Conservation (phyloP, 2,329 filamentous ascomycete species). For the Alternaria novae-zelandiae region DNA sequence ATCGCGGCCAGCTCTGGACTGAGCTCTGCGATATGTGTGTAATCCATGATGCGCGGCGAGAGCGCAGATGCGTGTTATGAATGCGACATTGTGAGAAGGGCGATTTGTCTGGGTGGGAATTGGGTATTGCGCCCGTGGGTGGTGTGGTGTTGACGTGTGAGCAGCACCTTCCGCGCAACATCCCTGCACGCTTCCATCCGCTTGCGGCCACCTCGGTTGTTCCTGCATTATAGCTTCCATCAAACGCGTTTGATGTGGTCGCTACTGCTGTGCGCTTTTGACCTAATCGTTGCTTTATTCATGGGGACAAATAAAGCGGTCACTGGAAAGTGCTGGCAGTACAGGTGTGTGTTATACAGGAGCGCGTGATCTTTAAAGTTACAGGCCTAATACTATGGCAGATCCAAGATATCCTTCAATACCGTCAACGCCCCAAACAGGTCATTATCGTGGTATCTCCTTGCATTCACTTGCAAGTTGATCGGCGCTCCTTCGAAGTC, state of each 20-base stretch:
- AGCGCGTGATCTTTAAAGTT: background rate
- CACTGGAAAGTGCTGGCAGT: background rate
- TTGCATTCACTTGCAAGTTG: conserved; percentile 26
- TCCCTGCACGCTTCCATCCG: background rate
- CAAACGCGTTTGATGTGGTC: background rate
- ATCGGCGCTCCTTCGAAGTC: conserved; percentile 31
- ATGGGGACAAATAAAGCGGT: background rate
- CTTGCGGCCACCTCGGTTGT: conserved; percentile 5
- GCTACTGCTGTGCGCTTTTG: background rate
- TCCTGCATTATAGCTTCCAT: background rate
- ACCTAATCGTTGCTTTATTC: background rate
- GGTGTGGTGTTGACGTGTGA: conserved; percentile 7
- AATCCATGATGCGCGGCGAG: conserved; percentile 32
- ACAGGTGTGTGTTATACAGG: background rate
- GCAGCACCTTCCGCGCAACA: conserved; percentile 12
- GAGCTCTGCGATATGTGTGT: conserved; percentile 40
- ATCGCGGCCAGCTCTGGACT: conserved; percentile 36
- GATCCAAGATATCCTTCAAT: conserved; percentile 21
- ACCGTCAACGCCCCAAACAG: conserved; percentile 26
- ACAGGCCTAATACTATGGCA: conserved; percentile 5
- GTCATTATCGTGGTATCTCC: conserved; percentile 29
- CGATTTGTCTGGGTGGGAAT: background rate
- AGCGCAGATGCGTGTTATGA: conserved; percentile 15
- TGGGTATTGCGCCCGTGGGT: background rate
- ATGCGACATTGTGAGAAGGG: conserved; percentile 4